Evolutionary conservation across 75 land plant genomes (phyloP), one percentile per base, ranked within the genome.

Genomic region (Pinus tabuliformis): DNA sequence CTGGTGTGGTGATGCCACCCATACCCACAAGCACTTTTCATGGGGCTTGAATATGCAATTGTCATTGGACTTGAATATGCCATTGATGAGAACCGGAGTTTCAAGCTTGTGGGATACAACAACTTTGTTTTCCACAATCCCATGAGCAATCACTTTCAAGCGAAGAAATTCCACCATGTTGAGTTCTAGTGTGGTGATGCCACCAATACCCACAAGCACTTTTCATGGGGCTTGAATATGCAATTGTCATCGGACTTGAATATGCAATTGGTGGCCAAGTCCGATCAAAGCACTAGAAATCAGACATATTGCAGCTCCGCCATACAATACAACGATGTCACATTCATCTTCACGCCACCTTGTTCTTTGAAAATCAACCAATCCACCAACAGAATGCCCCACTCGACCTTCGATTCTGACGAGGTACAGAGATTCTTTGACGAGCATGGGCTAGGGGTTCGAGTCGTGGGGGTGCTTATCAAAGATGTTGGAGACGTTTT

Each of bases 181-280:
- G 99, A 97, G 83, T 90, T 87, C 89, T 94, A 90, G 92, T 87
- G 88, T 77, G 84, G 85, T 70, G 99, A 97, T 72, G 93, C 98
- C 56, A 81, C 86, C 76, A 91, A 87, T 76, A 78, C 85, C 39
- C 81, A 90, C 79, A 77, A 78, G 59, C 95, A 98, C 79, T 97
- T 97, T 86, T 87, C 99, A 56, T 92, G 87, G 89, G 93, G 91
- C 20, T 88, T 97, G 59, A 98, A 98, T 66, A 91, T 94, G 93
- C 87, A 84, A 17, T 21, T 92, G 36, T 87, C 99, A 56, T 92
- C 84, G 90, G 93, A 89, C 20, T 88, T 97, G 59, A 98, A 98
- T 66, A 91, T 94, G 93, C 87, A 84, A 17, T 21, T 92, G 36
- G 86, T 86, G n/a, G 89, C 95, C 65, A 87, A 85, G 33, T 94